Base-by-base conservation (phyloP, 306 rosid genomes). In the Canavalia gladiata region DNA sequence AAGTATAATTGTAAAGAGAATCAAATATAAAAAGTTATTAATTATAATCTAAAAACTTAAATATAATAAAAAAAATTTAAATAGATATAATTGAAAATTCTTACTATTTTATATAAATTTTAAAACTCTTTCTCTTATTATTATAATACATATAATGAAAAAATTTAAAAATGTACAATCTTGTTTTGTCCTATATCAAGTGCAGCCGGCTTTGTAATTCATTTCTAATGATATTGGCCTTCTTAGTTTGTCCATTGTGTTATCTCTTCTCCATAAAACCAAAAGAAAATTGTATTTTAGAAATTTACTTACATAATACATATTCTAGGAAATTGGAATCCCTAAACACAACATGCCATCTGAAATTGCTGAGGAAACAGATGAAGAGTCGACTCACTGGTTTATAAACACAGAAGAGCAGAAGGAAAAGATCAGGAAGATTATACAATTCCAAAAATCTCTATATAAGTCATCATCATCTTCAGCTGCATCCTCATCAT, bases 381-480 rank as follows among this genome's bases (percentile, higher is more conserved):
- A 84, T 60, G 94, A 89, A 81, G 94, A 86, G 4, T 18, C 25
- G 25, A 69, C 35, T 11, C 78, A 76, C 68, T 84, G 63, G 80
- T 86, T 79, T 28, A 73, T 85, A 77, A 80, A 88, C 88, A 82
- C 82, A 65, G 87, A 91, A 81, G 52, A 60, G 46, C 93, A 85
- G 5, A 91, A 80, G 75, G 83, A 84, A 57, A 89, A 85, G 74
- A 90, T 89, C 43, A 79, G 81, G 83, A 79, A 81, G 83, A 88
- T 92, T 49, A 84, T 92, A 35, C 86, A 75, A 64, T 77, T 90
- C 76, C 97, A 95, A 85, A 90, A 87, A 72, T 90, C 90, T 28
- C 68, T 73, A 5, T 82, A 88, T 67, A 41, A 7, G 1, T 72
- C 86, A 35, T 65, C 82, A 2, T 75, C 80, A 4, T 74, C 86